These are phyloP conservation scores for Phytophthora ramorum DNA, from an alignment of 352 stramenopile genomes.

Conservation along the genomic window DNA sequence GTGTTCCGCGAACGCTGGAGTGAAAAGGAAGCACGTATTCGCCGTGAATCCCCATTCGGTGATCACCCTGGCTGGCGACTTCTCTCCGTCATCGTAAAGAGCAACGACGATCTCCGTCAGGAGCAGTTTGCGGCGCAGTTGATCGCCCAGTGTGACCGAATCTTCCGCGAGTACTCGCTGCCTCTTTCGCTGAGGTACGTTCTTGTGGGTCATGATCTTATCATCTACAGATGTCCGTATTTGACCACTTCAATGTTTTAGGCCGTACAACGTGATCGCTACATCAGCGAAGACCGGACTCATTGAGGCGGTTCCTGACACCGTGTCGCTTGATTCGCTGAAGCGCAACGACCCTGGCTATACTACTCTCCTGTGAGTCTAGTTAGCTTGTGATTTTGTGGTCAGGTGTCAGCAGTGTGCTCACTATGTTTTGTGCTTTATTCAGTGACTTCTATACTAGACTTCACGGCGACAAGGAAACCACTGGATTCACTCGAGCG, in stretches of 20 bases:
- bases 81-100: slow-evolving; percentile 96
- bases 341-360: slow-evolving; percentile 91
- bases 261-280: slow-evolving; percentile 97
- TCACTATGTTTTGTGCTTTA: slow-evolving; percentile 1
- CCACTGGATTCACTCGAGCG: slow-evolving; percentile 75
- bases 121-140: slow-evolving; percentile 98
- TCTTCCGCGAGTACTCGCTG: slow-evolving; percentile 95
- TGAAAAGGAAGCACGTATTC: slow-evolving; percentile 79
- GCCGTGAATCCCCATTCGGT: slow-evolving; percentile 56
- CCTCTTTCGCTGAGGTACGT: slow-evolving; percentile 89
- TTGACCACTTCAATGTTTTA: slow-evolving; percentile 25
- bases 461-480: slow-evolving; percentile 90
- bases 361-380: slow-evolving; percentile 91
- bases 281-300: slow-evolving; percentile 94
- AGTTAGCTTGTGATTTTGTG: slow-evolving; percentile 13
- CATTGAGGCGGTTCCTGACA: slow-evolving; percentile 96
- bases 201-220: background rate
- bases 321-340: slow-evolving; percentile 97
- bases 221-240: slow-evolving; percentile 50
- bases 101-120: slow-evolving; percentile 98
- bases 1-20: slow-evolving; percentile 86
- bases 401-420: slow-evolving; percentile 13
- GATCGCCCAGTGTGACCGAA: slow-evolving; percentile 95
- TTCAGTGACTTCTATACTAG: slow-evolving; percentile 92
- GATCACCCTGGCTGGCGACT: slow-evolving; percentile 71